Base-by-base conservation (phyloP, 169 alveolate species). In the Plasmodium billcollinsi region DNA sequence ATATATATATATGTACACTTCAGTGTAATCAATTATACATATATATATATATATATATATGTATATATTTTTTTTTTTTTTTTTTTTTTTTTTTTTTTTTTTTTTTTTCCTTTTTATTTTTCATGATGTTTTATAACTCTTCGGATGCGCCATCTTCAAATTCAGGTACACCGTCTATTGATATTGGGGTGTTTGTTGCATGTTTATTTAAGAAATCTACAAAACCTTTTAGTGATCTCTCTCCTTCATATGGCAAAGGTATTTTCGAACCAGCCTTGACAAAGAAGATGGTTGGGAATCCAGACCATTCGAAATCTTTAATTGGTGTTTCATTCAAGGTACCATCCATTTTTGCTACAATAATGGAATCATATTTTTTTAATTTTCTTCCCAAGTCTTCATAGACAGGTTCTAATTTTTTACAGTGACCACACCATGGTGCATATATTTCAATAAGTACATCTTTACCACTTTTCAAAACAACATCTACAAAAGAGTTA, bases 361-460 rank as follows among this genome's bases (percentile, higher is more conserved):
- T 76, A n/a, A 94, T 88, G 24, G 89, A 78, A 61, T 88, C 95
- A 88, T 92, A 88, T 69, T 76, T 88, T 59, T 70, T 88, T 83
- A 89, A 76, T 67, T 74, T 65, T 66, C 90, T 92, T 49, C 94
- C 96, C 67, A 94, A 93, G 15, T 90, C 92, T 74, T 73, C 89
- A 80, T 76, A 94, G 11, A 90, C 89, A 0, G 96, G 96, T 93
- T 91, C 74, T 90, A 94, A 88, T 88, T 86, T 92, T 88, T 94
- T 94, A 91, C 96, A 94, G 85, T 94, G 95, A 58, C 93, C 95
- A 80, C 96, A 94, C 93, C 91, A 92, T 11, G 96, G 96, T 2
- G 96, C 93, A 88, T 94, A 93, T 5, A 94, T 91, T 93, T 92
- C 92, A 69, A 94, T 71, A 70, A 94, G 89, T 12, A 94, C 94